These are phyloP conservation scores for Ulmus americana DNA, from an alignment of 331 rosid genomes.

Conservation along the genomic window DNA sequence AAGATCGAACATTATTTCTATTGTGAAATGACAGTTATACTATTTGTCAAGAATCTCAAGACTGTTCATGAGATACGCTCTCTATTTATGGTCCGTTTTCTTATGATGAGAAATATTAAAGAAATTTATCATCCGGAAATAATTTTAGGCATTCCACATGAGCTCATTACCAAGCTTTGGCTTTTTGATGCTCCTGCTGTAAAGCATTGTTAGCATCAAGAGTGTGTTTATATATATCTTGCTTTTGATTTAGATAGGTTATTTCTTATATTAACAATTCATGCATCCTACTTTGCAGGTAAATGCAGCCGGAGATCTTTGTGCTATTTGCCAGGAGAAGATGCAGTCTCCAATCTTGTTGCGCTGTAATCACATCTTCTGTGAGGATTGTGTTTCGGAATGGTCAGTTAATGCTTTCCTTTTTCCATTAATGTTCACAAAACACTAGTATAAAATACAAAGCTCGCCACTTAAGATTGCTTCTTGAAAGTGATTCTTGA, in stretches of 20 bases:
- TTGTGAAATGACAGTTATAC: neutral
- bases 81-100: no score
- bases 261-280: neutral
- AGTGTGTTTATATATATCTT: neutral
- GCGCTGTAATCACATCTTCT: conserved; percentile 84
- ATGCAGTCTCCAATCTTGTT: conserved; percentile 72
- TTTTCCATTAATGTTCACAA: conserved; percentile 9
- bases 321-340: conserved; percentile 97
- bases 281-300: conserved; percentile 44
- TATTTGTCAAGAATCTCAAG: conserved; percentile 9
- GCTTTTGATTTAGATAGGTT: neutral
- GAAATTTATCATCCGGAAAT: neutral
- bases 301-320: conserved; percentile 68
- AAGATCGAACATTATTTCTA: neutral
- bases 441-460: neutral
- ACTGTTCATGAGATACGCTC: neutral
- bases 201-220: neutral
- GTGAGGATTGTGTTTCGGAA: conserved; percentile 91
- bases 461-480: neutral
- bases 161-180: neutral
- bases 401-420: conserved; percentile 55
- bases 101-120: neutral
- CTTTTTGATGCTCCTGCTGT: neutral
- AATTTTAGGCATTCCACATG: neutral
- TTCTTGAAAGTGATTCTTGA: neutral